Conservation (phyloP, 805 yeast genomes). For the Alloascoidea africana region DNA sequence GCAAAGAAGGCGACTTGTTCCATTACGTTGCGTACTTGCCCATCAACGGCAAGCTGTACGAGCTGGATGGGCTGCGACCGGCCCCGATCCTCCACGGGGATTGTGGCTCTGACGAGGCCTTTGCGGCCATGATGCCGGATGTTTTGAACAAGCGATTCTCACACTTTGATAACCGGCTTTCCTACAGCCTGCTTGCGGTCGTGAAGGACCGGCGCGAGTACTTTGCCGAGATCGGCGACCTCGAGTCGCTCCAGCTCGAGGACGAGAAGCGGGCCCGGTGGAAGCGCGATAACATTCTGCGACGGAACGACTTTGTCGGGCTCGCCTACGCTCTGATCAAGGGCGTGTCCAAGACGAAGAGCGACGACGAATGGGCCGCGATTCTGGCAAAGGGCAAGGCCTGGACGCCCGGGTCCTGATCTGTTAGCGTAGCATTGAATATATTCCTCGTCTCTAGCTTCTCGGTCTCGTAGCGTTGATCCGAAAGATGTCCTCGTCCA, state of each 20-base stretch:
- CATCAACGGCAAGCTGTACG: conserved; percentile 31
- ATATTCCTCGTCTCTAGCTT: no score
- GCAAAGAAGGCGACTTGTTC: conserved; percentile 31
- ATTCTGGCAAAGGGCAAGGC: conserved; percentile 1
- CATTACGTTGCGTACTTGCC: conserved; percentile 46
- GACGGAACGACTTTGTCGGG: conserved; percentile 39
- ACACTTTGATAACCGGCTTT: conserved; percentile 32
- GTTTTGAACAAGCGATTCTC: conserved; percentile 31
- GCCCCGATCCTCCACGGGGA: conserved; percentile 39
- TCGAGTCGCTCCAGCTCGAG: conserved; percentile 23
- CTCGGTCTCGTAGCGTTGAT: no score
- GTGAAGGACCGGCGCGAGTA: conserved; percentile 31
- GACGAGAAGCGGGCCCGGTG: conserved; percentile 31
- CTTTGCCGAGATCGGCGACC: conserved; percentile 24
- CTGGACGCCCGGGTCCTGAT: no score
- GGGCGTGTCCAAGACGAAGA: conserved; percentile 20
- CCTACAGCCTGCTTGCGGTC: conserved; percentile 41
- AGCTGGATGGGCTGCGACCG: conserved; percentile 45
- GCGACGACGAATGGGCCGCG: conserved; percentile 25
- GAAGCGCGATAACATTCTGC: conserved; percentile 36
- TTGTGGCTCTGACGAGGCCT: conserved; percentile 25
- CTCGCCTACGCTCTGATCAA: conserved; percentile 30
- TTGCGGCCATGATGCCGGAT: conserved; percentile 24
- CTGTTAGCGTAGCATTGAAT: no score
- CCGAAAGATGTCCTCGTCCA: no score